Conservation (phyloP, 306 rosid species). For the Vigna radiata region DNA sequence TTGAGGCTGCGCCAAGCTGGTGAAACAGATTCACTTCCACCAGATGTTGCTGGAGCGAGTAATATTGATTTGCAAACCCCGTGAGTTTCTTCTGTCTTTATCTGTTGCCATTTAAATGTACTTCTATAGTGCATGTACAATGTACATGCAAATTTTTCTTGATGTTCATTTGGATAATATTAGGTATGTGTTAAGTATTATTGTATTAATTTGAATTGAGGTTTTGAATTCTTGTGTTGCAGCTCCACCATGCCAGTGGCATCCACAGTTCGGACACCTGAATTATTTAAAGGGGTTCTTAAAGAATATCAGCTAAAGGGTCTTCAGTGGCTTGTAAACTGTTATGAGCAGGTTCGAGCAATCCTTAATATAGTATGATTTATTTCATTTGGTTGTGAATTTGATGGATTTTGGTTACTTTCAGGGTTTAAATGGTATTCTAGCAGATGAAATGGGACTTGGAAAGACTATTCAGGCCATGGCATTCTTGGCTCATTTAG, state of each 20-base stretch:
- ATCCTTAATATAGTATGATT: slow-evolving; percentile 31
- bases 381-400: slow-evolving; percentile 42
- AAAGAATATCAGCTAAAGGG: slow-evolving; percentile 97
- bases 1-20: slow-evolving; percentile 75
- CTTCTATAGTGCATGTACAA: neutral
- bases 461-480: slow-evolving; percentile 99
- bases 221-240: slow-evolving; percentile 51
- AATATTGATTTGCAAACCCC: slow-evolving; percentile 93
- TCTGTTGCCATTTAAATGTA: slow-evolving; percentile 8
- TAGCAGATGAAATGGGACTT: slow-evolving; percentile 99
- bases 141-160: slow-evolving; percentile 19
- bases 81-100: slow-evolving; percentile 55
- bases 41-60: slow-evolving; percentile 94
- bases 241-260: slow-evolving; percentile 99
- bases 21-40: slow-evolving; percentile 69
- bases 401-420: slow-evolving; percentile 40
- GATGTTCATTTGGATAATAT: slow-evolving; percentile 17
- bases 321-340: slow-evolving; percentile 98
- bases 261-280: slow-evolving; percentile 92
- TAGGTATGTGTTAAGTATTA: slow-evolving; percentile 37
- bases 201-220: slow-evolving; percentile 39
- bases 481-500: slow-evolving; percentile 97
- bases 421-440: slow-evolving; percentile 98
- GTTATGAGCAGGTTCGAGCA: slow-evolving; percentile 93
- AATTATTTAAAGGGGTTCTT: slow-evolving; percentile 81